Conservation (phyloP, 345 rosid species). For the Aquilaria sinensis region DNA sequence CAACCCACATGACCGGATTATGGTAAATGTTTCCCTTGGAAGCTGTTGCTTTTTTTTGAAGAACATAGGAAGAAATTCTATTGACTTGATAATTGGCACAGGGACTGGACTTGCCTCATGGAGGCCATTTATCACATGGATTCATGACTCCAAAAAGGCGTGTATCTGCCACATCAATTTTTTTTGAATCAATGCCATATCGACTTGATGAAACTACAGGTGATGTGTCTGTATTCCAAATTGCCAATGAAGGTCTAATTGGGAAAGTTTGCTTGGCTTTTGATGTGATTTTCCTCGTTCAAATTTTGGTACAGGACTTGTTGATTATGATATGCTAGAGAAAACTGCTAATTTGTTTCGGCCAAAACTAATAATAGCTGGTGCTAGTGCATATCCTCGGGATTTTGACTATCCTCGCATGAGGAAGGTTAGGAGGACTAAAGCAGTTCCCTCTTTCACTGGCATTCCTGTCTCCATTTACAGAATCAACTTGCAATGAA, state of each 20-base stretch:
- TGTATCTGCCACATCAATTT: slow-evolving; percentile 91
- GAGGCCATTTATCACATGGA: slow-evolving; percentile 93
- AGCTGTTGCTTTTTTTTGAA: slow-evolving; percentile 6
- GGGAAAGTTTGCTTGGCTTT: background rate
- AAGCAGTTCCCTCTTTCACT: background rate
- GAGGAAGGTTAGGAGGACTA: slow-evolving; percentile 65
- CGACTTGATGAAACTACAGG: slow-evolving; percentile 91
- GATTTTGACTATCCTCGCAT: slow-evolving; percentile 91
- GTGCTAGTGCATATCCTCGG: slow-evolving; percentile 95
- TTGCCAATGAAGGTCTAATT: slow-evolving; percentile 3
- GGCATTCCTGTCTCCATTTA: background rate
- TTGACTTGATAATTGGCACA: slow-evolving; percentile 17
- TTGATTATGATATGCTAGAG: slow-evolving; percentile 94
- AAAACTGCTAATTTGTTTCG: slow-evolving; percentile 78
- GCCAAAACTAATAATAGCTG: slow-evolving; percentile 90
- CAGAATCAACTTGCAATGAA: background rate
- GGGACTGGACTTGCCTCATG: slow-evolving; percentile 95
- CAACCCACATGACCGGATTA: slow-evolving; percentile 82
- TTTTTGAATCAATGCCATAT: slow-evolving; percentile 95
- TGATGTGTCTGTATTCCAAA: slow-evolving; percentile 16
- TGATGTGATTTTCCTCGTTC: slow-evolving; percentile 10
- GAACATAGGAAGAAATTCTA: slow-evolving; percentile 1
- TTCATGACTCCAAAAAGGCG: slow-evolving; percentile 93
- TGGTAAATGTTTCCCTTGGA: slow-evolving; percentile 34
- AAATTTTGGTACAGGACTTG: slow-evolving; percentile 45